These are phyloP conservation scores for Oxyria digyna DNA, from an alignment of 148 eudicot species.

Conservation along the genomic window DNA sequence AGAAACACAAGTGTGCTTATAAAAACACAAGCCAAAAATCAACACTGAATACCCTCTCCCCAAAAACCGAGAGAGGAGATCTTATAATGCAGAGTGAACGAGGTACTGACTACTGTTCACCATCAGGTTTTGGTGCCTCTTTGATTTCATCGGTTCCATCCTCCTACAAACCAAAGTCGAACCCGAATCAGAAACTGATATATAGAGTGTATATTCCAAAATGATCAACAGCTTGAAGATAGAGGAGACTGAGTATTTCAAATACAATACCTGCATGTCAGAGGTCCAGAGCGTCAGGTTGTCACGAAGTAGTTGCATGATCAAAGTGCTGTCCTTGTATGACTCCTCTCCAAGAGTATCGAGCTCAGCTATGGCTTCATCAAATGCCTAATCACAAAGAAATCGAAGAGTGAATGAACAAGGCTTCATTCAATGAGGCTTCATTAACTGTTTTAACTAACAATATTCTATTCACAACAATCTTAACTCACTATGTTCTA, in stretches of 20 bases:
- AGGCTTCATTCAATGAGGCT: too few relatives aligned
- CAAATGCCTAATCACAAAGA: slow-evolving; percentile 23
- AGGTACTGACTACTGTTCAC: slow-evolving; percentile 2
- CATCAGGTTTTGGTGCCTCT: slow-evolving; percentile 5
- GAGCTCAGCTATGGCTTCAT: slow-evolving; percentile 40
- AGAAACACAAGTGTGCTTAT: neutral
- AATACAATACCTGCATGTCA: slow-evolving; percentile 22
- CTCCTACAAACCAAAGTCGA: neutral
- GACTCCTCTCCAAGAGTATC: slow-evolving; percentile 42
- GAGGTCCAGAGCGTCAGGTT: slow-evolving; percentile 44
- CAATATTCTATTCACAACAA: neutral
- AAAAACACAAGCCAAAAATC: neutral
- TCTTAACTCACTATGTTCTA: neutral
- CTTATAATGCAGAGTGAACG: slow-evolving; percentile 14
- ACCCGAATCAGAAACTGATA: neutral
- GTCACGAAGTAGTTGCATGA: slow-evolving; percentile 41
- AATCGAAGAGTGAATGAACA: neutral
- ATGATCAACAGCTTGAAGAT: neutral
- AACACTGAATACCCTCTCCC: slow-evolving; percentile 14
- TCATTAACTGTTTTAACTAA: too few relatives aligned
- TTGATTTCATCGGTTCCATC: slow-evolving; percentile 8
- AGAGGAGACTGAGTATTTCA: neutral
- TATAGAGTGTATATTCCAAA: neutral
- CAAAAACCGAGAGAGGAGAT: slow-evolving; percentile 30
- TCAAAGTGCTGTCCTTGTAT: slow-evolving; percentile 43